Evolutionary conservation across 2,329 filamentous ascomycete species (phyloP), one percentile per base, ranked within the genome.

Genomic region (Monilinia fructicola): DNA sequence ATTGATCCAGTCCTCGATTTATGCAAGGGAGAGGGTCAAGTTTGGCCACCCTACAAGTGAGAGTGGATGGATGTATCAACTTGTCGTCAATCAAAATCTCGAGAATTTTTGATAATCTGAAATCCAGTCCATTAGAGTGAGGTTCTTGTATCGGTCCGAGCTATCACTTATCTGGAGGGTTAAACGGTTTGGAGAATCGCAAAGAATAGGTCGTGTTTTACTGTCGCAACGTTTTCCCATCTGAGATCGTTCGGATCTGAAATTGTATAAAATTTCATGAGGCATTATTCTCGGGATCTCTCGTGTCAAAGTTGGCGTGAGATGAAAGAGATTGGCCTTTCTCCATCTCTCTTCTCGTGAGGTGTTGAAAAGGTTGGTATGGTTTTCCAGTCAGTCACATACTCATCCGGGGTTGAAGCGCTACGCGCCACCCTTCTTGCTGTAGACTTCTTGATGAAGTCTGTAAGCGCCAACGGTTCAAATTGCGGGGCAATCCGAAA

Each of bases 391-490:
- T 10, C 18, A n/a, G 46, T 46, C 14, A 5, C 46, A n/a, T 35
- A 18, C 28, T 59, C 42, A 18, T 59, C 4, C 42, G 26, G 28
- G 60, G 48, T 48, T 44, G 48, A 54, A 38, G 35, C 31, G 60
- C 60, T 63, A 54, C 48, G 60, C 35, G 31, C 23, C 5, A 46
- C 31, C 11, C 12, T n/a, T 59, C 26, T 44, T 12, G 31, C 31
- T 42, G 26, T 35, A 59, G 42, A 35, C 21, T 31, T 35, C 26
- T 21, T 44, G 21, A 38, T n/a, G 16, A 44, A 5, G 40, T 35
- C 16, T 44, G 38, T 44, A 23, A 28, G 61, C 61, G 61, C 35
- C 52, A 64, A 56, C 26, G 38, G 38, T 23, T 14, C 53, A 10
- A 44, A 48, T 46, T 56, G 28, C 61, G 54, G 54, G 16, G 11